Conservation (phyloP, 306 rosid genomes). For the Chamaecrista fasciculata region DNA sequence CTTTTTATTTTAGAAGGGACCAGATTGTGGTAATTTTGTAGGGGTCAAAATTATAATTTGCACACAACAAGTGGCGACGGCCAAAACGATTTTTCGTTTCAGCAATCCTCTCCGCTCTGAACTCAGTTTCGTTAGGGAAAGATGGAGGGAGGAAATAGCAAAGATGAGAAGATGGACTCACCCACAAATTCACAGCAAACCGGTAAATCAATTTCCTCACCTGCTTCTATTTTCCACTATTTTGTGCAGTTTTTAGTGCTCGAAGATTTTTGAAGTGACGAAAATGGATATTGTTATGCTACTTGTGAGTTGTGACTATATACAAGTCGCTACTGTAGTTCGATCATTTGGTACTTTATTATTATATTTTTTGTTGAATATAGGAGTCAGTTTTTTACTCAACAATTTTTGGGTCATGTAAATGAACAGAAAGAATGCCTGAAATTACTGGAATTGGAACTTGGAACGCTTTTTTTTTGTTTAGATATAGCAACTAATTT, state of each 20-base stretch:
- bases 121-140: background rate
- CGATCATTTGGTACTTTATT: background rate
- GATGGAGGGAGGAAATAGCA: slow-evolving; percentile 33
- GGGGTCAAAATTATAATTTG: no score
- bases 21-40: no score
- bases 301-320: background rate
- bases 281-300: background rate
- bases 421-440: background rate
- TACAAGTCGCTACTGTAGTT: background rate
- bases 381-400: no score
- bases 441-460: background rate
- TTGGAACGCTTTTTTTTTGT: background rate
- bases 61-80: no score
- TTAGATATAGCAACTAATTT: background rate
- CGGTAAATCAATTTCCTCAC: slow-evolving; percentile 35
- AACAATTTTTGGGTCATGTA: background rate
- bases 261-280: background rate
- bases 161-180: slow-evolving; percentile 27
- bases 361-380: background rate
- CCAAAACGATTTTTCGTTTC: background rate
- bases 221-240: background rate
- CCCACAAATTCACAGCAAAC: slow-evolving; percentile 67
- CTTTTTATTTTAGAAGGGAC: no score
- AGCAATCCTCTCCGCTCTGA: background rate
- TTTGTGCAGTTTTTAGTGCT: background rate